Conservation (phyloP, 176 grass and related monocot species). For the Triticum timopheevii region DNA sequence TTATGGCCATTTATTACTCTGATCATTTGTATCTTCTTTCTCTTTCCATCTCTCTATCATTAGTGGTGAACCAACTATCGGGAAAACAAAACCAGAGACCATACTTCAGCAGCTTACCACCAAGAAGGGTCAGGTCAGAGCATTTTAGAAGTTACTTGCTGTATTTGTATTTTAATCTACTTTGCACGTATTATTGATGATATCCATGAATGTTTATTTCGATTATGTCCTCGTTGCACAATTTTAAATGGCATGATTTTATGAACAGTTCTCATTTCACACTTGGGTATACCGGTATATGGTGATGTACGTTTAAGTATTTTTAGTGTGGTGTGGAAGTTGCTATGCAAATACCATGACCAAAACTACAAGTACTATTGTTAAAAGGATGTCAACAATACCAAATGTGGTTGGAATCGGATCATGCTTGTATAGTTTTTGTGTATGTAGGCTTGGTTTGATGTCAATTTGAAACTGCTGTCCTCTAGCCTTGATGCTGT, state of each 20-base stretch:
- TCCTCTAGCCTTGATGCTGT: constrained; percentile 9
- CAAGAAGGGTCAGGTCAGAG: constrained; percentile 90
- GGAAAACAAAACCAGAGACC: constrained; percentile 83
- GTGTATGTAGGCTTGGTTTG: background rate
- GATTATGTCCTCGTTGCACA: constrained; percentile 6
- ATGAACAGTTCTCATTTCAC: background rate
- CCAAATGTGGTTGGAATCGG: background rate
- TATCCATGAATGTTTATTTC: constrained; percentile 18
- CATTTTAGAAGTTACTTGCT: constrained; percentile 27
- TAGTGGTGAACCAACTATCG: constrained; percentile 87
- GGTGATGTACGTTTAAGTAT: background rate
- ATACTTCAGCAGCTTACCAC: constrained; percentile 87
- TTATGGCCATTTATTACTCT: constrained; percentile 26
- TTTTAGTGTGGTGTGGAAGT: constrained; percentile 5
- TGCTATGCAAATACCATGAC: constrained; percentile 4
- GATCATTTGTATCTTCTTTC: constrained; percentile 35
- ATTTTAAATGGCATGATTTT: background rate
- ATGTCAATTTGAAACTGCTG: background rate
- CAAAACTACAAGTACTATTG: background rate
- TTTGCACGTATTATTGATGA: constrained; percentile 22
- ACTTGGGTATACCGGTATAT: background rate
- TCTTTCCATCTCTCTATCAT: background rate
- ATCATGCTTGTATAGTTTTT: constrained; percentile 8
- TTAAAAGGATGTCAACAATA: background rate
- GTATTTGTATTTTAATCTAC: constrained; percentile 18